phyloP scores from a whole-genome alignment of 2,329 filamentous ascomycete species.

The Neurospora sp. region DNA sequence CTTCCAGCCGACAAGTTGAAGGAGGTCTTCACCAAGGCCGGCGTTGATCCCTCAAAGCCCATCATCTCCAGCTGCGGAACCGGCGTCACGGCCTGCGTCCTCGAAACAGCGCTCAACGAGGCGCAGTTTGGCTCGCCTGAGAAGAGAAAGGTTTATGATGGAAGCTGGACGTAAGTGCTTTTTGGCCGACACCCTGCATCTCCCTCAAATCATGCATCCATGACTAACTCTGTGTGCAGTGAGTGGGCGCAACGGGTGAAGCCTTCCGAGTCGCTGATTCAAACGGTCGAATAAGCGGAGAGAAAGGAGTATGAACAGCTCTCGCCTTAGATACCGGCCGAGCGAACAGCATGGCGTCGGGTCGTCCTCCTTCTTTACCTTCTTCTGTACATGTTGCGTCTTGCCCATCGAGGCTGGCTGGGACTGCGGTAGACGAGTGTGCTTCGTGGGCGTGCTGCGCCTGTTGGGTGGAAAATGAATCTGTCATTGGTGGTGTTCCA shows the following conservation, averaged over 20 bases:
- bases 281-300: conserved; percentile 29
- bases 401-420: not conserved
- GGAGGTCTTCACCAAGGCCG: conserved; percentile 68
- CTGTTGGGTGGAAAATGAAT: not conserved
- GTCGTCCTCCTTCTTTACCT: not conserved
- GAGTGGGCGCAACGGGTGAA: conserved; percentile 59
- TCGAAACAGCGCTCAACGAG: conserved; percentile 77
- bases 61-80: conserved; percentile 87
- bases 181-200: not conserved
- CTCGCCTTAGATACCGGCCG: not conserved
- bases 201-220: not conserved
- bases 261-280: conserved; percentile 51
- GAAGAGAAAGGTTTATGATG: conserved; percentile 76
- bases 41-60: conserved; percentile 67
- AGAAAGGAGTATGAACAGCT: not conserved
- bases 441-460: not conserved
- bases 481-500: conserved; percentile 4
- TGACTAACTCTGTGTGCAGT: conserved; percentile 28
- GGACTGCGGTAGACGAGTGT: not conserved
- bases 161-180: conserved; percentile 84
- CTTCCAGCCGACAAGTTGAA: conserved; percentile 61
- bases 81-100: conserved; percentile 82
- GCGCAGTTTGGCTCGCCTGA: conserved; percentile 61
- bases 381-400: not conserved
- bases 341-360: not conserved